phyloP scores from a whole-genome alignment of 345 rosid genomes.

The Syzygium oleosum region DNA sequence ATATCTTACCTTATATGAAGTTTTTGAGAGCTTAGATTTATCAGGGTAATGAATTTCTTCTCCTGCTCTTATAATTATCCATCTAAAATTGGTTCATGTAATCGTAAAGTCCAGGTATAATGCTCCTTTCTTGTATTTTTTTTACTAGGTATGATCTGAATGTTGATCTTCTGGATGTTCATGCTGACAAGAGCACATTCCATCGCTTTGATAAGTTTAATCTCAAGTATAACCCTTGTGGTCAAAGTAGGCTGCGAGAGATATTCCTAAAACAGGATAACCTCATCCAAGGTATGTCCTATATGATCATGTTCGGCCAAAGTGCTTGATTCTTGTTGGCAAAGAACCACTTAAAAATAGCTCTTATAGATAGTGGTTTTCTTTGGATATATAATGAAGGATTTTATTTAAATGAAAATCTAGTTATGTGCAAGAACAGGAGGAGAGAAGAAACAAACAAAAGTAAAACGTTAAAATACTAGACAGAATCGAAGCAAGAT shows the following conservation, averaged over 20 bases:
- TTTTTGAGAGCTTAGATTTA: slow-evolving; percentile 91
- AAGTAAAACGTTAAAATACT: background rate
- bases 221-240: slow-evolving; percentile 98
- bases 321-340: background rate
- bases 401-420: background rate
- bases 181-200: slow-evolving; percentile 98
- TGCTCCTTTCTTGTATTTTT: background rate
- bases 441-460: background rate
- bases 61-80: background rate
- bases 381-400: background rate
- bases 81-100: background rate
- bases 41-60: slow-evolving; percentile 51
- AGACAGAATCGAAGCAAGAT: background rate
- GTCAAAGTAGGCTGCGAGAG: slow-evolving; percentile 99
- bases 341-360: background rate
- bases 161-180: slow-evolving; percentile 98
- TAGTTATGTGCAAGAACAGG: background rate
- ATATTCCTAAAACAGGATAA: slow-evolving; percentile 99
- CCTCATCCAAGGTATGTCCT: slow-evolving; percentile 78
- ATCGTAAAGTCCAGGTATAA: background rate
- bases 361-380: background rate
- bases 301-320: background rate
- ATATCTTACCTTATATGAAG: slow-evolving; percentile 90
- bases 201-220: slow-evolving; percentile 99
- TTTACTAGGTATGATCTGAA: slow-evolving; percentile 75